Evolutionary conservation across 2,329 filamentous ascomycete genomes (phyloP), one percentile per base, ranked within the genome.

Genomic region (Knufia petricola): DNA sequence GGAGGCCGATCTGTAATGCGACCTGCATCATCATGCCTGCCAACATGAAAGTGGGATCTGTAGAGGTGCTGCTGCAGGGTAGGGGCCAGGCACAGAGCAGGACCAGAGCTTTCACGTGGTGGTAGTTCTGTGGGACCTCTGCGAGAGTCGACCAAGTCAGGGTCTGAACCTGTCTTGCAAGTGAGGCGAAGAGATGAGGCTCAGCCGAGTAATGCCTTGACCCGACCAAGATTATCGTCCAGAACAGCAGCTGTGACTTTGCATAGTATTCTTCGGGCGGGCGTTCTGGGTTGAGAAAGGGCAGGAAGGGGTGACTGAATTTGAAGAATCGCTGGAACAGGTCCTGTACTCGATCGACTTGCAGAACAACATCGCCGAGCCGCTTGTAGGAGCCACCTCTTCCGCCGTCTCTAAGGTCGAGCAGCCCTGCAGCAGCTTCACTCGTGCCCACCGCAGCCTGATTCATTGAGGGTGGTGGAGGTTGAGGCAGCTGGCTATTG

Each of bases 21-120:
- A 82, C 72, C 60, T 82, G 78, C 66, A 82, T 77, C 79, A 82
- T 82, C 61, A 79, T 69, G 39, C 79, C 79, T 51, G 75, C 77
- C 10, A 81, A 68, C 72, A 81, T 81, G 59, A 81, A 82, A 2
- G 79, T 82, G 2, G 79, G 77, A 55, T 83, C 79, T 4, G 74
- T 76, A 4, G 76, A 79, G 0, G 79, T 82, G 41, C 76, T 78
- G 56, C 76, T 79, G 12, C 75, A 78, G 0, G 79, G 79, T 15
- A 82, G 69, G 0, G 79, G 79, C 79, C 79, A 83, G 4, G 78
- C 78, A 61, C 79, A 82, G 9, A 82, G 67, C 45, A 82, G 57
- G 57, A 77, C 79, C 21, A 83, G 63, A 1, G 78, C 79, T 61
- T 82, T 82, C 52, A 81, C 76, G 21, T 81, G 73, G 58, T 81